Percentiles rank a stretch among this genome's conserved stretches.
Conservation (phyloP, 2,329 filamentous ascomycete genomes). For the Ascochyta pisi region DNA sequence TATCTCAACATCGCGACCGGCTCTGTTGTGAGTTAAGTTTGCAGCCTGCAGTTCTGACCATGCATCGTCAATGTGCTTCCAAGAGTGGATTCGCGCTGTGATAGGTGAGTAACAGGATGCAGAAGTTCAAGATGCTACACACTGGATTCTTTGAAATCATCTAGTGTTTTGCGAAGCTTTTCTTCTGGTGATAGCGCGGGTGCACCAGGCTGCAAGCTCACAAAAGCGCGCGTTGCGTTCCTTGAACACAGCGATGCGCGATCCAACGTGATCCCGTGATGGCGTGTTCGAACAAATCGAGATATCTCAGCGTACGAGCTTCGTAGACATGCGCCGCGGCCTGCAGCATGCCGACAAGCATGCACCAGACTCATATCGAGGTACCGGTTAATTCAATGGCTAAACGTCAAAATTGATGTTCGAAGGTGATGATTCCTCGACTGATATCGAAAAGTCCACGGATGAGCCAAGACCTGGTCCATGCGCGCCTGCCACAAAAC, state of each 20-base stretch:
- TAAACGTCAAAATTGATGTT: neutral
- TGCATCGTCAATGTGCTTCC: conserved; percentile 43
- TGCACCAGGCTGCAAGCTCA: conserved; percentile 6
- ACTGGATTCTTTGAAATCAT: conserved; percentile 44
- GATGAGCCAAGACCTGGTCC: conserved; percentile 22
- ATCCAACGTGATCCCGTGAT: conserved; percentile 37
- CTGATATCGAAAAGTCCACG: conserved; percentile 14
- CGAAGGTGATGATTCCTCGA: conserved; percentile 3
- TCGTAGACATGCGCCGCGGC: conserved; percentile 27
- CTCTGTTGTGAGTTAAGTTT: conserved; percentile 7
- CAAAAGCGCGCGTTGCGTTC: conserved; percentile 23
- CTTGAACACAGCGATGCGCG: conserved; percentile 15
- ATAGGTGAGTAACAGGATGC: neutral
- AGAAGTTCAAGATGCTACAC: conserved; percentile 5
- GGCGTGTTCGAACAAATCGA: conserved; percentile 36
- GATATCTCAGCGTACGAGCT: conserved; percentile 46
- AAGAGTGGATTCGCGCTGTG: conserved; percentile 16
- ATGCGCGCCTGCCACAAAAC: conserved; percentile 44
- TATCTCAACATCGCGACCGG: conserved; percentile 18
- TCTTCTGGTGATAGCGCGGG: conserved; percentile 22
- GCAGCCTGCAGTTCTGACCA: conserved; percentile 23
- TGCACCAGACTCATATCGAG: conserved; percentile 32
- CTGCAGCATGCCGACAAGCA: conserved; percentile 23
- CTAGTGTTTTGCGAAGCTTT: conserved; percentile 31
- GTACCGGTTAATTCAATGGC: neutral